Evolutionary conservation across 192 early-diverging fungal species (phyloP).

Genomic region (Coemansia sp.): DNA sequence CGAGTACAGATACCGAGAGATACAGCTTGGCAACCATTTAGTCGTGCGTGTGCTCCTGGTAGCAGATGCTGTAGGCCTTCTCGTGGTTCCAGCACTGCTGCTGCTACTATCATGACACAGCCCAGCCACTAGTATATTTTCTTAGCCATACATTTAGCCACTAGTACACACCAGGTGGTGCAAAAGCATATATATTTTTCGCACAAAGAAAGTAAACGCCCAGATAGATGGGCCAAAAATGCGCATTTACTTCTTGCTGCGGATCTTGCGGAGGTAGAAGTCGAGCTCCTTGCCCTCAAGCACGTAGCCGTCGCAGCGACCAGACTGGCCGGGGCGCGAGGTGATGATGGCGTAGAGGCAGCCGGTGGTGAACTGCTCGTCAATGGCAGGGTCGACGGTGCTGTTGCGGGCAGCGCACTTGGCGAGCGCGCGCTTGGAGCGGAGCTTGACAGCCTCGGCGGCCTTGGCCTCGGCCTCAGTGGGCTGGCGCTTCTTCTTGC

Average conservation of each 20-base stretch:
- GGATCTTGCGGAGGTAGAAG: conserved; percentile 91
- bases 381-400: conserved; percentile 81
- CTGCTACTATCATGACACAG: background rate
- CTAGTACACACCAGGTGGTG: too few species aligned
- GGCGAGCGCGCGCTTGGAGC: conserved; percentile 85
- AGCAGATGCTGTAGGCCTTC: conserved; percentile 13
- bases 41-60: conserved; percentile 46
- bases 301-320: conserved; percentile 96
- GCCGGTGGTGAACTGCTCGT: conserved; percentile 92
- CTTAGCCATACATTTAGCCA: background rate
- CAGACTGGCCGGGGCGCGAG: conserved; percentile 97
- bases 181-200: conserved; percentile 23
- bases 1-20: conserved; percentile 51
- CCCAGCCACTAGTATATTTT: background rate
- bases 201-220: conserved; percentile 17
- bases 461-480: conserved; percentile 50
- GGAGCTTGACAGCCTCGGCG: conserved; percentile 70
- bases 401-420: conserved; percentile 84
- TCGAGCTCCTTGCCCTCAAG: conserved; percentile 99
- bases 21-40: conserved; percentile 48
- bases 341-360: conserved; percentile 89
- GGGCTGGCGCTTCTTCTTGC: conserved; percentile 63
- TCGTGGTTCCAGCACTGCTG: conserved; percentile 21
- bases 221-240: conserved; percentile 3
- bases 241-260: conserved; percentile 57